A percentile compares a stretch with the other conserved stretches of the same genome.
These are phyloP conservation scores for Ephemerocybe angulata DNA, from an alignment of 768 basidiomycete species.

Conservation along the genomic window DNA sequence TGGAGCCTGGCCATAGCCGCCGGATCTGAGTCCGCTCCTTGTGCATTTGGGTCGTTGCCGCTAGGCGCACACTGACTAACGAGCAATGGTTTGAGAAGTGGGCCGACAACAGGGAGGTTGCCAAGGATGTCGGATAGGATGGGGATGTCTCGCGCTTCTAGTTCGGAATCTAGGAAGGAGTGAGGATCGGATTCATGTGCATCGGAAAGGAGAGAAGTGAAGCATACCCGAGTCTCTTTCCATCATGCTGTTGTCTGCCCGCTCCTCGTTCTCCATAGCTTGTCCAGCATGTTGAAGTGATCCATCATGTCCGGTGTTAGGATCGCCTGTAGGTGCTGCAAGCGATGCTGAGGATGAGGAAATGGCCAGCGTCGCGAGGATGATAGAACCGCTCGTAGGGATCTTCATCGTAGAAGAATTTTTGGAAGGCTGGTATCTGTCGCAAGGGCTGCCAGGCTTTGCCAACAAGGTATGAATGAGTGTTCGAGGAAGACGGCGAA, in stretches of 20 bases:
- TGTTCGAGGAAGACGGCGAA: not conserved
- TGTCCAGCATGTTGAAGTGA: conserved; percentile 5
- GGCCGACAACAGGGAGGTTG: conserved; percentile 1
- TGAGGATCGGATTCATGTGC: too few relatives aligned
- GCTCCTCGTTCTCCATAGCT: conserved; percentile 9
- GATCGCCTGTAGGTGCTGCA: conserved; percentile 40
- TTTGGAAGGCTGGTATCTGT: conserved; percentile 10
- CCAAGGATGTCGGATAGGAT: not conserved
- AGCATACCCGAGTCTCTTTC: conserved; percentile 3
- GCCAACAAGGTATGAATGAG: not conserved
- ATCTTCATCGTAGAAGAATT: conserved; percentile 37
- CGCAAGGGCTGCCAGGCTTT: conserved; percentile 8
- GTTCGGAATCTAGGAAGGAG: not conserved
- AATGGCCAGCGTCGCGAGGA: conserved; percentile 46
- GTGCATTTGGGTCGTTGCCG: not conserved
- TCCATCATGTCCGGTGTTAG: conserved; percentile 18
- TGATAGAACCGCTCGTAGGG: conserved; percentile 43
- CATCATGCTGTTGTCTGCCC: not conserved
- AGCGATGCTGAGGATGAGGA: conserved; percentile 47
- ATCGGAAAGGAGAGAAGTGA: too few relatives aligned
- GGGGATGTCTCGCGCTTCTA: not conserved
- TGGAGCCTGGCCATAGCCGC: conserved; percentile 3
- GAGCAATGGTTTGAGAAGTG: not conserved
- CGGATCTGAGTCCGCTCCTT: not conserved
- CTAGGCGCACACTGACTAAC: not conserved